Evolutionary conservation across 2,329 filamentous ascomycete genomes (phyloP).

Genomic region (Ophiostoma sp.): DNA sequence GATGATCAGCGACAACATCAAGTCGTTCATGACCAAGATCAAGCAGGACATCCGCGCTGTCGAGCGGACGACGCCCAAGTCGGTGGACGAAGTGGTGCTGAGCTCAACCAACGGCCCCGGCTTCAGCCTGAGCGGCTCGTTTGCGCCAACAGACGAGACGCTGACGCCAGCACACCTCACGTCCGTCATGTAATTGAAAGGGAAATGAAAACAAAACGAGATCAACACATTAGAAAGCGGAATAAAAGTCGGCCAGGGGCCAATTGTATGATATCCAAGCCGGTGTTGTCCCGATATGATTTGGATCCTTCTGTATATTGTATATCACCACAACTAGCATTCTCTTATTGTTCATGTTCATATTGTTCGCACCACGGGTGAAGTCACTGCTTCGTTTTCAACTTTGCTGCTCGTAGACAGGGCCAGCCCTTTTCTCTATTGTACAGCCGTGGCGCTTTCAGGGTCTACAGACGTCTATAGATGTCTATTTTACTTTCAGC

Average conservation of each 20-base stretch:
- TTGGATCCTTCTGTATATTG: constrained; percentile 16
- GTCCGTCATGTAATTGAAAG: constrained; percentile 45
- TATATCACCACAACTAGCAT: constrained; percentile 22
- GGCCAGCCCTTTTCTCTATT: neutral
- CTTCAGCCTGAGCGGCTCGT: constrained; percentile 77
- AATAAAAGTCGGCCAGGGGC: constrained; percentile 8
- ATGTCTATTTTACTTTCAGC: constrained; percentile 35
- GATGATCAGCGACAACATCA: constrained; percentile 78
- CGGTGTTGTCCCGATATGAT: constrained; percentile 11
- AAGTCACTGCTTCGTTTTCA: neutral
- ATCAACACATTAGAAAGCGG: neutral
- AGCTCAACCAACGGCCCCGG: constrained; percentile 84
- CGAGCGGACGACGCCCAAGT: constrained; percentile 61
- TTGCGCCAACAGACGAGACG: constrained; percentile 56
- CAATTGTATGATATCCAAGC: constrained; percentile 22
- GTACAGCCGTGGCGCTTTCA: neutral
- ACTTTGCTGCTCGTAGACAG: neutral
- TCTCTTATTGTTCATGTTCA: neutral
- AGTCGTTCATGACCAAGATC: constrained; percentile 65
- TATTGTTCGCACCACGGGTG: neutral
- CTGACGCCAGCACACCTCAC: constrained; percentile 50
- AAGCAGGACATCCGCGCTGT: constrained; percentile 64
- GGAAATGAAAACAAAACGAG: neutral
- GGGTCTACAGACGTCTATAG: neutral
- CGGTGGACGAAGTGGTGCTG: constrained; percentile 70